Evolutionary conservation across 768 basidiomycete genomes (phyloP).

Genomic region (Boletus reticuloceps): DNA sequence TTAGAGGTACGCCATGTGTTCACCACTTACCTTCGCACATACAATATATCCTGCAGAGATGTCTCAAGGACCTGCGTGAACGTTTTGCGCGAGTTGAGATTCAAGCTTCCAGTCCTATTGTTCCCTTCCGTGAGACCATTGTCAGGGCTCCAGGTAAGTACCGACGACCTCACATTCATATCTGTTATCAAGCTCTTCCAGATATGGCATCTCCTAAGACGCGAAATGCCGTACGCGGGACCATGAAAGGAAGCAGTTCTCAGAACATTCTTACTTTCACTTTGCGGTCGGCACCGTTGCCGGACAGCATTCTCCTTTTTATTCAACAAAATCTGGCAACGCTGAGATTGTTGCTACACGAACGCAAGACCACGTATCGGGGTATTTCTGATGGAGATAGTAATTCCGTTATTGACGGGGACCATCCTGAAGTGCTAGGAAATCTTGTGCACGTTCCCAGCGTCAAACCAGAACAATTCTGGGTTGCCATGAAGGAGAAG

Average conservation of each 20-base stretch:
- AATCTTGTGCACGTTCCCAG: constrained; percentile 61
- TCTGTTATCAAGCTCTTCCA: constrained; percentile 26
- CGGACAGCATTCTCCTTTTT: constrained; percentile 68
- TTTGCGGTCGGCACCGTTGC: constrained; percentile 80
- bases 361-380: constrained; percentile 40
- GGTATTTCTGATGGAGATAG: constrained; percentile 13
- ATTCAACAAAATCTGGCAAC: constrained; percentile 68
- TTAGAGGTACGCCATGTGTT: constrained; percentile 62
- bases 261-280: constrained; percentile 77
- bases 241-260: constrained; percentile 65
- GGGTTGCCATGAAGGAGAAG: constrained; percentile 62
- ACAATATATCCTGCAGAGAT: constrained; percentile 55
- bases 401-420: constrained; percentile 30
- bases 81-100: constrained; percentile 93
- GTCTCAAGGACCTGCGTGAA: constrained; percentile 93
- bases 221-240: constrained; percentile 68
- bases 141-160: constrained; percentile 67
- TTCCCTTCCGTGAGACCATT: constrained; percentile 96
- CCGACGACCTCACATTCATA: not conserved
- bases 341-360: constrained; percentile 59
- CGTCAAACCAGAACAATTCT: constrained; percentile 76
- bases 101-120: constrained; percentile 91
- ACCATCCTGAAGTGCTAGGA: constrained; percentile 47
- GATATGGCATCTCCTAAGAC: constrained; percentile 90
- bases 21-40: not conserved